Conservation (phyloP, 768 basidiomycete species). For the Panaeolus papilionaceus region DNA sequence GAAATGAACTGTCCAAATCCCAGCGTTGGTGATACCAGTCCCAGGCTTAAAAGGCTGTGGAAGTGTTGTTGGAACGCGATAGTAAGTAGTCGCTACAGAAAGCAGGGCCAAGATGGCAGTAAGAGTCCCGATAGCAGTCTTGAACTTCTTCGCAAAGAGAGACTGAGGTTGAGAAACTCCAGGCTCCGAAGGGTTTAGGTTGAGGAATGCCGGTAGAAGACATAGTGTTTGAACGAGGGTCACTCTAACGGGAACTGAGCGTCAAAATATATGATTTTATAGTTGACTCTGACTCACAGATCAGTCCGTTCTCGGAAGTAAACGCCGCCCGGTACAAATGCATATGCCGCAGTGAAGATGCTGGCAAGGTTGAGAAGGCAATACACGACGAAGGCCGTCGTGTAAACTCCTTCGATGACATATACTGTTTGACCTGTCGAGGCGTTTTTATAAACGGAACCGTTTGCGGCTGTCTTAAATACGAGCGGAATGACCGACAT, state of each 20-base stretch:
- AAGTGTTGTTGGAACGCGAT: constrained; percentile 53
- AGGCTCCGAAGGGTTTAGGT: constrained; percentile 5
- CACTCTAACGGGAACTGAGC: constrained; percentile 12
- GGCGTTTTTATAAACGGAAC: constrained; percentile 21
- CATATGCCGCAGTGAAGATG: constrained; percentile 88
- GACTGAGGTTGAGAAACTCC: constrained; percentile 6
- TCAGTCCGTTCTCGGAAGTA: constrained; percentile 81
- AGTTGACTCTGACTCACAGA: constrained; percentile 48
- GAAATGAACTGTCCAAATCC: constrained; percentile 94
- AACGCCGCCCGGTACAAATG: constrained; percentile 84
- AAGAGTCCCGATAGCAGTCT: constrained; percentile 37
- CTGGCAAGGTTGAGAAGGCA: constrained; percentile 69
- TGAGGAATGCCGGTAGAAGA: constrained; percentile 20
- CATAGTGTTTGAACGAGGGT: constrained; percentile 16
- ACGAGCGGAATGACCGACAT: constrained; percentile 67
- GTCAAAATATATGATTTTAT: constrained; percentile 9
- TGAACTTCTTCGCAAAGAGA: constrained; percentile 23
- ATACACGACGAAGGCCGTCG: constrained; percentile 63
- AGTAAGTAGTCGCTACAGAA: constrained; percentile 60
- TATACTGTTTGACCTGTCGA: constrained; percentile 31
- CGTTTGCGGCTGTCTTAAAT: constrained; percentile 51
- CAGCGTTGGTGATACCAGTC: constrained; percentile 75
- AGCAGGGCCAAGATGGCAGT: constrained; percentile 48
- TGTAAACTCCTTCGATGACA: constrained; percentile 53
- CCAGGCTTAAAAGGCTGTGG: constrained; percentile 67